These are phyloP conservation scores for Daldinia childiae DNA, from an alignment of 495 filamentous ascomycete species.

Conservation along the genomic window DNA sequence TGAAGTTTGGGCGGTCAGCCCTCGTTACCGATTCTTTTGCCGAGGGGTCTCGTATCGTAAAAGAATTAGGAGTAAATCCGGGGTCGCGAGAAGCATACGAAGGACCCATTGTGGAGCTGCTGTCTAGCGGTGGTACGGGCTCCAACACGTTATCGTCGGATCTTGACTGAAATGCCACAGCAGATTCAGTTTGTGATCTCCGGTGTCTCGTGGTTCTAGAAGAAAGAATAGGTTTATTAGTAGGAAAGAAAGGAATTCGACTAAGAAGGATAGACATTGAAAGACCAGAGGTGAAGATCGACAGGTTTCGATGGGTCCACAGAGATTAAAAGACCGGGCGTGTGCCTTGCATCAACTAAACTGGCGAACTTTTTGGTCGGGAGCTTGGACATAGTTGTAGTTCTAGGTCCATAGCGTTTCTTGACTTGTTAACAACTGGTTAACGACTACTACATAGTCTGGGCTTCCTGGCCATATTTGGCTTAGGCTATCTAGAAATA, in stretches of 20 bases:
- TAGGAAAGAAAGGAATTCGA: constrained; percentile 16
- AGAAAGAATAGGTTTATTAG: constrained; percentile 37
- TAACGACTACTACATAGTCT: constrained; percentile 17
- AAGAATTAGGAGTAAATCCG: constrained; percentile 30
- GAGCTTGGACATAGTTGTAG: constrained; percentile 22
- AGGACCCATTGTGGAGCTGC: constrained; percentile 30
- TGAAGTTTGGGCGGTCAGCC: constrained; percentile 36
- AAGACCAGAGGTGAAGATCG: constrained; percentile 42
- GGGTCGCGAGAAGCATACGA: constrained; percentile 29
- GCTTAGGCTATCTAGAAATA: constrained; percentile 6
- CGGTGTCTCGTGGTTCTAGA: constrained; percentile 34
- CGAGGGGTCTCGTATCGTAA: constrained; percentile 23
- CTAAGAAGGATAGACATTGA: constrained; percentile 27
- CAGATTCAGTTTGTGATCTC: constrained; percentile 38
- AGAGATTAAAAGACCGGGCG: constrained; percentile 42
- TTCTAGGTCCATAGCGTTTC: constrained; percentile 11
- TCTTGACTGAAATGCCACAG: constrained; percentile 22
- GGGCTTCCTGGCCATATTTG: constrained; percentile 12
- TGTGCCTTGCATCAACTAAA: constrained; percentile 36
- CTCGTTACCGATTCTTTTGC: constrained; percentile 9
- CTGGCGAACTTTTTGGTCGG: constrained; percentile 23
- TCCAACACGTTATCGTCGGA: constrained; percentile 31
- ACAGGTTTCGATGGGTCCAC: constrained; percentile 38
- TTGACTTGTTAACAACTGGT: constrained; percentile 16
- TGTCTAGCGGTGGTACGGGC: constrained; percentile 9